Percentiles rank a stretch among this genome's conserved stretches.
These are phyloP conservation scores for Lecanicillium sp. DNA, from an alignment of 2,329 filamentous ascomycete species.

Conservation along the genomic window DNA sequence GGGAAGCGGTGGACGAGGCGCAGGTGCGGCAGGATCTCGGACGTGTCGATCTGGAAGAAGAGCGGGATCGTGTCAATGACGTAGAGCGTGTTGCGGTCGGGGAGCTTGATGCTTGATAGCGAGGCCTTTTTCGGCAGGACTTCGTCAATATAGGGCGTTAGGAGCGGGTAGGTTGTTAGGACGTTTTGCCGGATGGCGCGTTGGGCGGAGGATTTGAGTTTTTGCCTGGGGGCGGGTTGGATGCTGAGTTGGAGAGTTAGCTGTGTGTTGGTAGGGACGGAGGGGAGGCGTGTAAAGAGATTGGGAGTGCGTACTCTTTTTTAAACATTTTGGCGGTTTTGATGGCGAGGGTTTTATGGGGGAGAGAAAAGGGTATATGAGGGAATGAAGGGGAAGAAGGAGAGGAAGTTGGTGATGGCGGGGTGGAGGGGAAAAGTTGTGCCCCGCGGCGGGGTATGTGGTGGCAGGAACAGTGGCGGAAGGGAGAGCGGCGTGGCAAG, in stretches of 20 bases:
- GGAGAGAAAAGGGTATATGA: too few relatives aligned
- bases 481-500: too few relatives aligned
- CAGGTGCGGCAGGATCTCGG: conserved; percentile 78
- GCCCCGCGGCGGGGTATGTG: conserved; percentile 14
- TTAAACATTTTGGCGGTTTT: conserved; percentile 66
- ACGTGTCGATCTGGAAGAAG: conserved; percentile 80
- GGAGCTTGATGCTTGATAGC: conserved; percentile 83
- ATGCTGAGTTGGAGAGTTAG: conserved; percentile 45
- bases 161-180: conserved; percentile 74
- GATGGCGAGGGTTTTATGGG: conserved; percentile 1
- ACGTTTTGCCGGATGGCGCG: conserved; percentile 77
- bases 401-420: conserved; percentile 7
- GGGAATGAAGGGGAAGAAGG: conserved; percentile 9
- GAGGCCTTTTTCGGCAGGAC: conserved; percentile 92
- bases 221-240: conserved; percentile 72
- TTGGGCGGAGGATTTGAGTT: conserved; percentile 95
- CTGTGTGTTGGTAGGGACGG: conserved; percentile 2
- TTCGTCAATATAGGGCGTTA: conserved; percentile 84
- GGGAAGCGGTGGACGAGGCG: conserved; percentile 86
- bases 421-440: conserved; percentile 9
- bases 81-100: conserved; percentile 85
- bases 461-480: not conserved
- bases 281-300: not conserved
- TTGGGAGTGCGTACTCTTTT: conserved; percentile 60
- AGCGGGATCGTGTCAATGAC: conserved; percentile 65